phyloP scores from a whole-genome alignment of 495 filamentous ascomycete species.

The Letharia columbiana region DNA sequence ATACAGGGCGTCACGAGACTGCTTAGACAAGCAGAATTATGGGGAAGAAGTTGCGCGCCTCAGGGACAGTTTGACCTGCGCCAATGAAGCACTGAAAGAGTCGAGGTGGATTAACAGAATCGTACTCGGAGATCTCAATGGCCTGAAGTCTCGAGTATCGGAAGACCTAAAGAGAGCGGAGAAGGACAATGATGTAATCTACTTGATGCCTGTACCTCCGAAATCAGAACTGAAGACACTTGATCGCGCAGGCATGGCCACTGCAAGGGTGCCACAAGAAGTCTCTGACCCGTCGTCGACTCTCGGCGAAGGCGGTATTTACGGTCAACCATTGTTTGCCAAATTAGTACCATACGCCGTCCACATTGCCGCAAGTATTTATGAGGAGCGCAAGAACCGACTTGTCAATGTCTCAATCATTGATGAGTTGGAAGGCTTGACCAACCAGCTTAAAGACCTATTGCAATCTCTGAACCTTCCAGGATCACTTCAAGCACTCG shows the following conservation, averaged over 20 bases:
- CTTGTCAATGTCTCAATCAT: constrained; percentile 80
- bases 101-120: constrained; percentile 74
- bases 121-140: constrained; percentile 74
- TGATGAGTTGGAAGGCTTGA: constrained; percentile 74
- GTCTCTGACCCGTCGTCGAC: constrained; percentile 70
- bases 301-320: constrained; percentile 67
- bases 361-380: constrained; percentile 89
- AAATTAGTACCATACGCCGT: constrained; percentile 94
- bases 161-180: constrained; percentile 89
- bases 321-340: constrained; percentile 78
- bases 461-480: constrained; percentile 80
- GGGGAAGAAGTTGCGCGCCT: constrained; percentile 91
- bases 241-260: constrained; percentile 83
- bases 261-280: constrained; percentile 68
- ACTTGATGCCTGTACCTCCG: constrained; percentile 72
- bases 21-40: constrained; percentile 86
- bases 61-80: constrained; percentile 69
- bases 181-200: constrained; percentile 94
- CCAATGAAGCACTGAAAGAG: constrained; percentile 82
- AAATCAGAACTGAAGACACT: constrained; percentile 82
- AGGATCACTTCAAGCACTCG: constrained; percentile 85
- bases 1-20: constrained; percentile 87
- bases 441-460: constrained; percentile 68
- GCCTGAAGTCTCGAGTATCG: constrained; percentile 68
- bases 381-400: constrained; percentile 82